These are phyloP conservation scores for Fraxinus sp. DNA, from an alignment of 305 asterid genomes.

Conservation along the genomic window DNA sequence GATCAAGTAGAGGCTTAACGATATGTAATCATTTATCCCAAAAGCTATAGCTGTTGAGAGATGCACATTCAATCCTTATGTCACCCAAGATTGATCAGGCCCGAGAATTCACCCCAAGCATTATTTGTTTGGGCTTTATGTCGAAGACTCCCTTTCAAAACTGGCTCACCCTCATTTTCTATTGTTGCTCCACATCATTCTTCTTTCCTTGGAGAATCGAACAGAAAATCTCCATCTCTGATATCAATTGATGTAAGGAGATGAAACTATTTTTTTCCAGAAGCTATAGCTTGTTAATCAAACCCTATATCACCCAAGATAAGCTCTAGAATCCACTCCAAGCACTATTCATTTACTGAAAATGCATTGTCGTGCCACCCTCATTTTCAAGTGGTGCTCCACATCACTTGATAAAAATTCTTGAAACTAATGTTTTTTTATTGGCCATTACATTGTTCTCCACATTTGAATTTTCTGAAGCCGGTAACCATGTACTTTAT, in stretches of 20 bases:
- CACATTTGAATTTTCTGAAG: neutral
- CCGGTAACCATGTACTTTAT: neutral
- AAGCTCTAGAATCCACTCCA: neutral
- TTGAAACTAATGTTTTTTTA: neutral
- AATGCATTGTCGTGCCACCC: neutral
- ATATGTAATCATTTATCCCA: neutral
- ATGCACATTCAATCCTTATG: neutral
- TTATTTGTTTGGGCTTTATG: neutral
- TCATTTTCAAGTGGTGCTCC: neutral
- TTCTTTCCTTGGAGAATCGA: neutral
- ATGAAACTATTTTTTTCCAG: neutral
- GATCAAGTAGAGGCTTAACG: neutral
- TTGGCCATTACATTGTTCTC: neutral
- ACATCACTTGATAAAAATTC: neutral
- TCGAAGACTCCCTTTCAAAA: neutral
- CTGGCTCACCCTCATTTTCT: neutral
- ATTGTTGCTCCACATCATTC: neutral
- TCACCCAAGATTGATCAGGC: neutral
- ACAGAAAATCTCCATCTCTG: neutral
- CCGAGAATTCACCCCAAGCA: neutral
- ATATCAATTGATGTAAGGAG: neutral
- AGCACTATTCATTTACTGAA: neutral
- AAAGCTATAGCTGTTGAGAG: neutral
- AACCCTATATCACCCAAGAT: neutral
- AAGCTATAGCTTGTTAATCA: neutral